A percentile compares a stretch with the other conserved stretches of the same genome.
These are phyloP conservation scores for Scheffersomyces segobiensis DNA, from an alignment of 1,139 yeast genomes.

Conservation along the genomic window DNA sequence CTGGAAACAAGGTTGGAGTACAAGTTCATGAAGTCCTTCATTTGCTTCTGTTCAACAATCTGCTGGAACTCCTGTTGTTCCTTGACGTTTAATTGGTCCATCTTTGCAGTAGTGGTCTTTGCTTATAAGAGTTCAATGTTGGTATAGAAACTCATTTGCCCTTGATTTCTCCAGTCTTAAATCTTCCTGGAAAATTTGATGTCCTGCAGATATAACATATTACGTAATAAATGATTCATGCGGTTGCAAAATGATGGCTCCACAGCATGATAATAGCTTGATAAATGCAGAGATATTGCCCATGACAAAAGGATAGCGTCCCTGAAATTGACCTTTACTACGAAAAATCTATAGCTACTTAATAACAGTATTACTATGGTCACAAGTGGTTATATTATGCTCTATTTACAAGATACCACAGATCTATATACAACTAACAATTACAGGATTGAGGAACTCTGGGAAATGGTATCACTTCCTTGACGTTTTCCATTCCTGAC, in stretches of 20 bases:
- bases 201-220: neutral
- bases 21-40: conserved; percentile 97
- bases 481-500: conserved; percentile 70
- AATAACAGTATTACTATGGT: no score
- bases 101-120: conserved; percentile 19
- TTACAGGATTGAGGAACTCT: conserved; percentile 38
- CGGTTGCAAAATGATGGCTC: neutral
- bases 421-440: conserved; percentile 21
- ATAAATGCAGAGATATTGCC: neutral
- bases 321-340: no score
- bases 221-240: neutral
- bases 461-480: conserved; percentile 88
- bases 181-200: neutral
- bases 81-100: conserved; percentile 84
- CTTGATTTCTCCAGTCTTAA: neutral
- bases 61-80: conserved; percentile 97
- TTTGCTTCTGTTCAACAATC: conserved; percentile 94
- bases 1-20: conserved; percentile 94
- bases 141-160: neutral
- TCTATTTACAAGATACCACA: conserved; percentile 3
- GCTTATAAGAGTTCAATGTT: neutral
- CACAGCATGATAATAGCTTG: no score
- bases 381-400: no score
- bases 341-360: no score
- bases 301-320: neutral